Percentiles rank a stretch among this genome's conserved stretches.
phyloP scores from a whole-genome alignment of 2,329 filamentous ascomycete species.

The Eutypella sp. region DNA sequence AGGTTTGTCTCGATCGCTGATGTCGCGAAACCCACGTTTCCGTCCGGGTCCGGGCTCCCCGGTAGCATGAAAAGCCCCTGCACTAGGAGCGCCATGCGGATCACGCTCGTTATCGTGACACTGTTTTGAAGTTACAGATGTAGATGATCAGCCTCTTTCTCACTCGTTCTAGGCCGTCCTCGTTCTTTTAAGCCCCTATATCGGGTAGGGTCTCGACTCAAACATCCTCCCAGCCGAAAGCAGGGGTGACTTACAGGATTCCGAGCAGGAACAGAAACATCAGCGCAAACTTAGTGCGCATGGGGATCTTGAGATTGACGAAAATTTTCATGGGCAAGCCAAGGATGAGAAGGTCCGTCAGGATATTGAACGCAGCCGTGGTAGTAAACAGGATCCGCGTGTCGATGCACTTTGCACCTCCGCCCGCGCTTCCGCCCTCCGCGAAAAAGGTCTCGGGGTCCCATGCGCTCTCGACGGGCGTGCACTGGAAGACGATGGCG shows the following conservation, averaged over 20 bases:
- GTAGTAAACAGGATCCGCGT: conserved; percentile 27
- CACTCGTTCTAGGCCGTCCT: not conserved
- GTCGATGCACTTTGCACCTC: too few species aligned
- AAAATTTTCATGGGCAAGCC: conserved; percentile 37
- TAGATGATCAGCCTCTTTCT: not conserved
- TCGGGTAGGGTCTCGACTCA: conserved; percentile 28
- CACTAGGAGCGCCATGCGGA: conserved; percentile 29
- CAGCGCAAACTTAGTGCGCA: conserved; percentile 32
- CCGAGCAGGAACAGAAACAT: conserved; percentile 36
- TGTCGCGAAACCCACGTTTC: conserved; percentile 30
- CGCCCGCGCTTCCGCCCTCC: too few species aligned
- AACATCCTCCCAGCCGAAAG: too few species aligned
- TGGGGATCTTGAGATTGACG: conserved; percentile 33
- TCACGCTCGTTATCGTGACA: conserved; percentile 30
- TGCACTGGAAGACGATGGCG: conserved; percentile 35
- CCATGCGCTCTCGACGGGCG: conserved; percentile 31
- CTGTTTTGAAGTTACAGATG: conserved; percentile 11
- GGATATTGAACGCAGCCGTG: conserved; percentile 32
- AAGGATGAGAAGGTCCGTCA: conserved; percentile 36
- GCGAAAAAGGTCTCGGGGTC: conserved; percentile 18
- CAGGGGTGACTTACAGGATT: conserved; percentile 13
- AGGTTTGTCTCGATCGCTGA: conserved; percentile 37
- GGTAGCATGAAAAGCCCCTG: conserved; percentile 26
- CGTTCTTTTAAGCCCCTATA: not conserved
- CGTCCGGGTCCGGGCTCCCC: conserved; percentile 20